Evolutionary conservation across 228 moss, liverwort and hornwort genomes (phyloP).

Genomic region (Sphagnum magellanicum): DNA sequence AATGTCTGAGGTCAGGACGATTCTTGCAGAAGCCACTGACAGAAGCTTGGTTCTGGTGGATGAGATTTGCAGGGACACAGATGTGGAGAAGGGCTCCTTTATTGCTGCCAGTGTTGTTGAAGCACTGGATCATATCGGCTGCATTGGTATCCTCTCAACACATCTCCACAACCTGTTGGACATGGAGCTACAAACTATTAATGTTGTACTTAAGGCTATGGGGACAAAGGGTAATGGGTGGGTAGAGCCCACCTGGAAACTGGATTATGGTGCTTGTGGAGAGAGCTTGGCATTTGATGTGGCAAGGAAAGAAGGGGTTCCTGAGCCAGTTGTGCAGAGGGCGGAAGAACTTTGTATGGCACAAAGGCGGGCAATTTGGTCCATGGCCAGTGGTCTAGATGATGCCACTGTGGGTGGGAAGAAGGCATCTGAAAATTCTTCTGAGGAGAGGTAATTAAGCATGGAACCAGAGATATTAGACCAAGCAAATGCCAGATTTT

Average conservation of each 20-base stretch:
- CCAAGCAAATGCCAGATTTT: too few species aligned
- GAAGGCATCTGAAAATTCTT: slow-evolving; percentile 7
- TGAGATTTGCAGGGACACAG: slow-evolving; percentile 95
- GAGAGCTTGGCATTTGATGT: slow-evolving; percentile 97
- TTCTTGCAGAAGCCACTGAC: slow-evolving; percentile 75
- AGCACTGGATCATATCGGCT: slow-evolving; percentile 71
- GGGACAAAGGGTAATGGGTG: slow-evolving; percentile 49
- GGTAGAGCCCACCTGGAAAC: slow-evolving; percentile 76
- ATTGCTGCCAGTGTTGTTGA: slow-evolving; percentile 95
- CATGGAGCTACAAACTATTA: slow-evolving; percentile 64
- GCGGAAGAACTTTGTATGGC: slow-evolving; percentile 71
- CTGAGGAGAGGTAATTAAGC: slow-evolving; percentile 25
- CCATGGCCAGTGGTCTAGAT: too few species aligned
- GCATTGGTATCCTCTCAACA: slow-evolving; percentile 89
- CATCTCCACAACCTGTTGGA: slow-evolving; percentile 93
- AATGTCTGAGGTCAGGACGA: slow-evolving; percentile 91
- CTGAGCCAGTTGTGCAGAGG: slow-evolving; percentile 57
- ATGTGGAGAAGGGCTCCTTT: slow-evolving; percentile 88
- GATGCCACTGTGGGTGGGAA: slow-evolving; percentile 10
- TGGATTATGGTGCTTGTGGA: slow-evolving; percentile 83
- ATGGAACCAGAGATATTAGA: not conserved
- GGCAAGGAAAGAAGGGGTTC: slow-evolving; percentile 90
- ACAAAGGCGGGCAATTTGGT: slow-evolving; percentile 5
- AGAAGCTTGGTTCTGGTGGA: slow-evolving; percentile 83
- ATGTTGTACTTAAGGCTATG: slow-evolving; percentile 88